A percentile compares a stretch with the other conserved stretches of the same genome.
Conservation (phyloP, 1,139 yeast genomes). For the Tardiomyces blankii region DNA sequence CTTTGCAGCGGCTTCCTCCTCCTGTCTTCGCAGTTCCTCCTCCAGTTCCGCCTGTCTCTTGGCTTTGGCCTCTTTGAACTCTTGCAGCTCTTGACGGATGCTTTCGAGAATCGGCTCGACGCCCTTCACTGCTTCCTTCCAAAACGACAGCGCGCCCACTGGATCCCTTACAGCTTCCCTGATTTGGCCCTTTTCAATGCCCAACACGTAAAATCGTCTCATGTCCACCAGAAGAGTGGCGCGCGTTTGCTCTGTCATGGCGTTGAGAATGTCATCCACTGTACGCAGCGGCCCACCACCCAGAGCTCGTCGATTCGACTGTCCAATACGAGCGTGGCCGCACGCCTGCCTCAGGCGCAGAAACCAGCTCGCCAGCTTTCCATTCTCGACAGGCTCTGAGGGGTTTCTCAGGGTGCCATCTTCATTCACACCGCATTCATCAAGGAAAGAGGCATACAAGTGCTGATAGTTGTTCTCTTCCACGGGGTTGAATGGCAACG, state of each 20-base stretch:
- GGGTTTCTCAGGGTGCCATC: conserved; percentile 38
- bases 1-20: not conserved
- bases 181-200: conserved; percentile 51
- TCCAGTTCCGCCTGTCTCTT: not conserved
- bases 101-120: conserved; percentile 24
- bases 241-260: conserved; percentile 46
- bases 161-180: conserved; percentile 46
- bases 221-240: conserved; percentile 40
- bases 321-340: conserved; percentile 69
- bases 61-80: not conserved
- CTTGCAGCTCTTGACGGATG: conserved; percentile 9
- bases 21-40: not conserved
- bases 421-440: conserved; percentile 48
- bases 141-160: conserved; percentile 34
- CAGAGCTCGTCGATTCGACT: conserved; percentile 23
- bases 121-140: conserved; percentile 32
- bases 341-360: conserved; percentile 64
- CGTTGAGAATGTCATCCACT: conserved; percentile 52
- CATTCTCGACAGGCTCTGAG: conserved; percentile 6
- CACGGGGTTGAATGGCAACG: conserved; percentile 65
- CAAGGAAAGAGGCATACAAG: conserved; percentile 47
- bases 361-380: conserved; percentile 28
- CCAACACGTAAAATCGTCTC: conserved; percentile 34
- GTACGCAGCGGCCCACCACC: conserved; percentile 31
- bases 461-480: conserved; percentile 77